Evolutionary conservation across 2,329 filamentous ascomycete species (phyloP).

Genomic region (Fusarium luffae): DNA sequence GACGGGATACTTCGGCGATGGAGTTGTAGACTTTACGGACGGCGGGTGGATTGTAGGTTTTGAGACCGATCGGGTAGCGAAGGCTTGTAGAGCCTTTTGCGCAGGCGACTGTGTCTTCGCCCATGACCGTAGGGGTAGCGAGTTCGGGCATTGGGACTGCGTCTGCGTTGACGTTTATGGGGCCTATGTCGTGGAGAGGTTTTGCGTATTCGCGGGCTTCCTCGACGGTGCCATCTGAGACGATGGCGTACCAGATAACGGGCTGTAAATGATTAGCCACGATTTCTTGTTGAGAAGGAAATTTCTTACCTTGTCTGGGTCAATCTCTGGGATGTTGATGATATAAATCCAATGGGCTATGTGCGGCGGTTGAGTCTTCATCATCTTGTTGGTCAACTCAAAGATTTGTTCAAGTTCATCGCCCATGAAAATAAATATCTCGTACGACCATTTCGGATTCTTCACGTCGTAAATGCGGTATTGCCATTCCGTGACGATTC

Average conservation of each 20-base stretch:
- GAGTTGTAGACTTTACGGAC: constrained; percentile 45
- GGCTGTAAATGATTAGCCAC: constrained; percentile 41
- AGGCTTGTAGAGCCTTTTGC: constrained; percentile 55
- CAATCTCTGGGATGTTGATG: constrained; percentile 29
- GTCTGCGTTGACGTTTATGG: constrained; percentile 46
- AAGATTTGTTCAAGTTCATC: constrained; percentile 36
- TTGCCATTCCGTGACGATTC: constrained; percentile 58
- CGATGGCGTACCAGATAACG: constrained; percentile 54
- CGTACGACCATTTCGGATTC: constrained; percentile 51
- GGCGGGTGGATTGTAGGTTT: constrained; percentile 49
- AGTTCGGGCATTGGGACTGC: constrained; percentile 57
- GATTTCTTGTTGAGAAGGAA: too few relatives aligned
- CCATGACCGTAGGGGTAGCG: constrained; percentile 54
- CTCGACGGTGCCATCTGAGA: constrained; percentile 52
- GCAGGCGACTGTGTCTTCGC: constrained; percentile 51
- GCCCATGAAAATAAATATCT: constrained; percentile 52
- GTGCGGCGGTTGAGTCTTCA: constrained; percentile 28
- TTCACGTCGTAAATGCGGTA: constrained; percentile 59
- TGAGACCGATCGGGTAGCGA: constrained; percentile 57
- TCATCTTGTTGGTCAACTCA: constrained; percentile 27
- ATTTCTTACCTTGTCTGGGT: constrained; percentile 8
- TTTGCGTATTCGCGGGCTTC: constrained; percentile 53
- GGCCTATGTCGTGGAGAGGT: constrained; percentile 55
- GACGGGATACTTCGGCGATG: constrained; percentile 43
- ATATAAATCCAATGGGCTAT: constrained; percentile 34